These are phyloP conservation scores for Cryptococcus hybrid DNA, from an alignment of 1,284 basidiomycete species.

Conservation along the genomic window DNA sequence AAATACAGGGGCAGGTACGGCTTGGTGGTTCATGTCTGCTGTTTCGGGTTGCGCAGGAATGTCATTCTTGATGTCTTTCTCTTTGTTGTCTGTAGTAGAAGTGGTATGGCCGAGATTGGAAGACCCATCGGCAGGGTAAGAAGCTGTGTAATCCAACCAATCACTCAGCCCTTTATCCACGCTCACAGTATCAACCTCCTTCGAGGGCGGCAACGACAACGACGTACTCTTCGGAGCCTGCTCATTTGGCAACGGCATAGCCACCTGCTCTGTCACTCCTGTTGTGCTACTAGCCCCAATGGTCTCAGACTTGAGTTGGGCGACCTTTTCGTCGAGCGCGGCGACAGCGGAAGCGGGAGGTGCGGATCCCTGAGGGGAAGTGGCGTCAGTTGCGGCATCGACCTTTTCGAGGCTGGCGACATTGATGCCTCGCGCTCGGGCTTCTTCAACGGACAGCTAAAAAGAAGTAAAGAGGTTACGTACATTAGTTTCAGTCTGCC, in stretches of 20 bases:
- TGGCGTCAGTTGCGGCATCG: slow-evolving; percentile 28
- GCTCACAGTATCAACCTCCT: background rate
- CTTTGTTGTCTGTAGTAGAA: background rate
- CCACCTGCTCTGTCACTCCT: slow-evolving; percentile 4
- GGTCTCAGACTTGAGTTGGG: slow-evolving; percentile 30
- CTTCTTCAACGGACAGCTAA: slow-evolving; percentile 42
- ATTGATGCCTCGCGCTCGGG: slow-evolving; percentile 44
- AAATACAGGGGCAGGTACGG: slow-evolving; percentile 38
- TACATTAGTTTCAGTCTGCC: slow-evolving; percentile 8
- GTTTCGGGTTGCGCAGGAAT: slow-evolving; percentile 42
- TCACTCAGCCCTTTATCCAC: background rate
- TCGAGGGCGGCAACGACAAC: background rate
- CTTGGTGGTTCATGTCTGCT: slow-evolving; percentile 29
- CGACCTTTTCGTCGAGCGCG: slow-evolving; percentile 36
- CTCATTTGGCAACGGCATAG: slow-evolving; percentile 19
- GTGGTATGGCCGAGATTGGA: slow-evolving; percentile 6
- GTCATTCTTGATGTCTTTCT: slow-evolving; percentile 34
- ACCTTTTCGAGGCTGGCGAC: slow-evolving; percentile 26
- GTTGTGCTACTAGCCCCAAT: slow-evolving; percentile 3
- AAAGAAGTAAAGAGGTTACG: background rate
- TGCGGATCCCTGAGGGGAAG: slow-evolving; percentile 23
- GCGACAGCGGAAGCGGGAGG: slow-evolving; percentile 34
- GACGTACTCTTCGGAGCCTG: slow-evolving; percentile 26
- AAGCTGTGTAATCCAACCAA: slow-evolving; percentile 1
- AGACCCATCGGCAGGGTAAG: slow-evolving; percentile 11